Evolutionary conservation across 169 alveolate genomes (phyloP).

Genomic region (Plasmodium adleri): DNA sequence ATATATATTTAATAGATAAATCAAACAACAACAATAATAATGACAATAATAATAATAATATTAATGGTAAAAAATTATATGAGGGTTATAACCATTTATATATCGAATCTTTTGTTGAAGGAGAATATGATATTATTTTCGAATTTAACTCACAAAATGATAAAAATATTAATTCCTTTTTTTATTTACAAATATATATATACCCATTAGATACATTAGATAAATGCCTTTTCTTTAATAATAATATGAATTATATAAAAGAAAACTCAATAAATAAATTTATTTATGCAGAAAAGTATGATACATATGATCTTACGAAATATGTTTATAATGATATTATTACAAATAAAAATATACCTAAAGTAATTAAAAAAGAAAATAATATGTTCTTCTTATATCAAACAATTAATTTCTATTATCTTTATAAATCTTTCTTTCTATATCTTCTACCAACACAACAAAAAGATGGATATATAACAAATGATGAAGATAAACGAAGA

Average conservation of each 20-base stretch:
- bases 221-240: constrained; percentile 26
- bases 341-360: background rate
- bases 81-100: constrained; percentile 56
- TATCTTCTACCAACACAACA: constrained; percentile 11
- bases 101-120: constrained; percentile 47
- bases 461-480: background rate
- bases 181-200: constrained; percentile 55
- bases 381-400: constrained; percentile 7
- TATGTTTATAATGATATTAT: background rate
- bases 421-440: constrained; percentile 22
- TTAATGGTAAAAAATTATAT: constrained; percentile 6
- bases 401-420: constrained; percentile 12
- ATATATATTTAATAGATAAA: constrained; percentile 27
- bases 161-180: constrained; percentile 17
- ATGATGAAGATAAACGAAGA: background rate
- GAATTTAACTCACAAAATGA: constrained; percentile 32
- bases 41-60: too few relatives aligned
- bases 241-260: background rate
- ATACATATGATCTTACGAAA: constrained; percentile 4
- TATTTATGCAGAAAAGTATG: too few relatives aligned
- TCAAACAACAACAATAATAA: too few relatives aligned
- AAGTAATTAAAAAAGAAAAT: background rate
- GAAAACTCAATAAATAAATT: background rate
- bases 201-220: constrained; percentile 19
- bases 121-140: constrained; percentile 40